Base-by-base conservation (phyloP, 345 rosid genomes). In the Gossypium stocksii region DNA sequence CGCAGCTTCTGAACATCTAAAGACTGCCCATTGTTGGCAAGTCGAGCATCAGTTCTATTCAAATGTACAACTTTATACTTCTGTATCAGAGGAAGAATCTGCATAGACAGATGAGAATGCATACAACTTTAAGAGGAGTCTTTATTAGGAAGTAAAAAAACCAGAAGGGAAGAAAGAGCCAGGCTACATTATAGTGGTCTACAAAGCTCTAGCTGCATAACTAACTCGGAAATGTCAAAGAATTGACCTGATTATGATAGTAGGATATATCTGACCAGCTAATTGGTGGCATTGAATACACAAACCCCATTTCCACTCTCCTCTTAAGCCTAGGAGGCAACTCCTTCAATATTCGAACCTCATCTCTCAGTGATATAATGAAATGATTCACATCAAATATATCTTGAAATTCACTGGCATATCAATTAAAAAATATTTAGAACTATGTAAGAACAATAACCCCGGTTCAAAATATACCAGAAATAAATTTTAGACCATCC, bases 181-280 rank as follows among this genome's bases (percentile, higher is more conserved):
- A 53, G 22, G 11, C 59, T 29, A 17, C 49, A 20, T 11, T 25
- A 44, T 17, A 25, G 43, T 60, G 2, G 48, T 69, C 60, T 69
- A 52, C 41, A 69, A 27, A 25, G 20, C 22, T 45, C 44, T 60
- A 73, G 15, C n/a, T 60, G 45, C 44, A 44, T 13, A 62, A 46
- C 48, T 27, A 58, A 73, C 23, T 19, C 7, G 43, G 17, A 29
- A 48, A n/a, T 23, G 59, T 29, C 49, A 34, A 29, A 29, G 51
- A 67, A 74, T 77, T 45, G 51, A 88, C 95, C 93, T 85, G 93
- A 46, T 86, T 84, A 71, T 76, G 85, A 78, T 92, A 92, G 80
- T 92, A 92, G 9, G 97, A 90, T 52, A 92, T 89, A 85, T 87
- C 89, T 64, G 97, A 92, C 97, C 97, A 92, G 83, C 97, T 92